These are phyloP conservation scores for Lophiostoma macrostomum DNA, from an alignment of 495 filamentous ascomycete genomes.

Conservation along the genomic window DNA sequence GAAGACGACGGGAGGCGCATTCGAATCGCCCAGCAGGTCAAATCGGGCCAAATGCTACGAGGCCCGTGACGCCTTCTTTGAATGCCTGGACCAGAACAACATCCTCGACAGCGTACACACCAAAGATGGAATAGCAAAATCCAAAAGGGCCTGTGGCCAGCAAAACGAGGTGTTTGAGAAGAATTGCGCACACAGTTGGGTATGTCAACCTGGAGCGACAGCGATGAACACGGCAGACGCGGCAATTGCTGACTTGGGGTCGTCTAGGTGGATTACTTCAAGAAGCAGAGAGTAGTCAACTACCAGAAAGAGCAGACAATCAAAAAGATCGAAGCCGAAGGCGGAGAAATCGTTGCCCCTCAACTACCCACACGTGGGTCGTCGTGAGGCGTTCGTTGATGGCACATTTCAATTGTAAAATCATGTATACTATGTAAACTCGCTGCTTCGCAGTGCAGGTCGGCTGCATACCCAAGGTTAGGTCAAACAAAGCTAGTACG, in stretches of 20 bases:
- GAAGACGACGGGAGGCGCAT: conserved; percentile 56
- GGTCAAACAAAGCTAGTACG: no score
- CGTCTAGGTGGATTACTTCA: conserved; percentile 89
- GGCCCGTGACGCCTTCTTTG: conserved; percentile 79
- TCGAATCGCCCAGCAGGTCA: conserved; percentile 70
- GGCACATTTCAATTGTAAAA: conserved; percentile 4
- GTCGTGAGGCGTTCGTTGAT: background rate
- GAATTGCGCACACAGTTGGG: conserved; percentile 79
- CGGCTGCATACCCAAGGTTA: no score
- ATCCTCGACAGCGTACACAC: conserved; percentile 85
- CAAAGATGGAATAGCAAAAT: conserved; percentile 51
- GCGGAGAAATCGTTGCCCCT: conserved; percentile 46
- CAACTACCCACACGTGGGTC: conserved; percentile 6
- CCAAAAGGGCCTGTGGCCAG: conserved; percentile 59
- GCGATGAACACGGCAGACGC: background rate
- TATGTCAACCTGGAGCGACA: conserved; percentile 42
- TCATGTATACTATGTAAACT: conserved; percentile 22
- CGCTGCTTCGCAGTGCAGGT: background rate
- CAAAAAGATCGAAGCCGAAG: conserved; percentile 74
- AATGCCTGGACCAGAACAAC: conserved; percentile 72
- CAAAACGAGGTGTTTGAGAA: conserved; percentile 66
- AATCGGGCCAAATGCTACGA: conserved; percentile 83
- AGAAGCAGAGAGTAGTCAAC: conserved; percentile 90
- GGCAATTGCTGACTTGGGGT: conserved; percentile 9
- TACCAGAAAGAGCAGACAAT: conserved; percentile 77